A percentile compares a stretch with the other conserved stretches of the same genome.
Conservation (phyloP, 2,329 filamentous ascomycete species). For the Penicillium sp. region DNA sequence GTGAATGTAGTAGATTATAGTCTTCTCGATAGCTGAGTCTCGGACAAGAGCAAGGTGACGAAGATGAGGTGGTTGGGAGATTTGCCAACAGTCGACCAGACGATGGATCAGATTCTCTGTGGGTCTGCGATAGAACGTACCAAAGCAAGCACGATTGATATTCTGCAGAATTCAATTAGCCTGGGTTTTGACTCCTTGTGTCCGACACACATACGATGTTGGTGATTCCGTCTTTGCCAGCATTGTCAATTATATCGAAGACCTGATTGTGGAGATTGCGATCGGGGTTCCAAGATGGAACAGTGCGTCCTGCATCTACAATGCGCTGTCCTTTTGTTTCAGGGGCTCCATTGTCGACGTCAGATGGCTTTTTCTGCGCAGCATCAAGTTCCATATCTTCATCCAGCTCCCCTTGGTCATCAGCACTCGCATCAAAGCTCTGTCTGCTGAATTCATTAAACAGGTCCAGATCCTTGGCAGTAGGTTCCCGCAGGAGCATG, state of each 20-base stretch:
- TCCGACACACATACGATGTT: slow-evolving; percentile 38
- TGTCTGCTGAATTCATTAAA: slow-evolving; percentile 36
- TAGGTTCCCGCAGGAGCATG: slow-evolving; percentile 41
- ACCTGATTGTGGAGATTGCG: slow-evolving; percentile 49
- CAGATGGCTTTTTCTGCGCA: not conserved
- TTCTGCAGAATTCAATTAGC: slow-evolving; percentile 18
- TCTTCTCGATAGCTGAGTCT: slow-evolving; percentile 47
- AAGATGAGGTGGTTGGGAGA: slow-evolving; percentile 54
- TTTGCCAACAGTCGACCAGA: slow-evolving; percentile 52
- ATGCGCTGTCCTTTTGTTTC: slow-evolving; percentile 19
- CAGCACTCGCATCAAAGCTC: slow-evolving; percentile 19
- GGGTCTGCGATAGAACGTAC: slow-evolving; percentile 50
- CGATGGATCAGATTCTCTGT: slow-evolving; percentile 50
- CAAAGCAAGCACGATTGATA: slow-evolving; percentile 42
- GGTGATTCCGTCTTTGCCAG: slow-evolving; percentile 47
- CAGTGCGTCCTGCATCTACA: slow-evolving; percentile 32
- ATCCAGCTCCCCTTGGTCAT: slow-evolving; percentile 30
- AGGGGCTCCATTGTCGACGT: slow-evolving; percentile 14
- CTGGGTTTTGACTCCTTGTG: not conserved
- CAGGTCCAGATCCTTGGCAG: slow-evolving; percentile 34
- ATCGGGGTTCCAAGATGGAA: slow-evolving; percentile 53
- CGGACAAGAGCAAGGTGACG: slow-evolving; percentile 53
- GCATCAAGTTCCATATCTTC: slow-evolving; percentile 32
- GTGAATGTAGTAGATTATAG: slow-evolving; percentile 50
- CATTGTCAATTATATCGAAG: slow-evolving; percentile 44